These are phyloP conservation scores for Tylopilus plumbeoviolaceoides DNA, from an alignment of 768 basidiomycete genomes.

Conservation along the genomic window DNA sequence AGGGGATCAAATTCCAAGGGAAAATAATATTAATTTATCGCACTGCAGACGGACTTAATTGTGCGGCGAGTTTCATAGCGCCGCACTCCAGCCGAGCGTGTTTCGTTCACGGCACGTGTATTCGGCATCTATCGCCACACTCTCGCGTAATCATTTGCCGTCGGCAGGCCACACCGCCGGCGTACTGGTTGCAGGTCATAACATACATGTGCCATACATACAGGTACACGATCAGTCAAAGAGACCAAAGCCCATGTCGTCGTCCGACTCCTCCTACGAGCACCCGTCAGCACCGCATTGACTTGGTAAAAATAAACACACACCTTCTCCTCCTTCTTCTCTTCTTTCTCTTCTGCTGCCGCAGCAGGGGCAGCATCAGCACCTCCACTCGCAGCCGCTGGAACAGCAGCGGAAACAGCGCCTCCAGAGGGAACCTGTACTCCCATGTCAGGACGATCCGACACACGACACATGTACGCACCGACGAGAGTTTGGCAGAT, in stretches of 20 bases:
- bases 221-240: conserved; percentile 66
- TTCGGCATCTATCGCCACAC: conserved; percentile 17
- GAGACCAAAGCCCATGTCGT: conserved; percentile 99
- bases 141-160: conserved; percentile 19
- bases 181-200: neutral
- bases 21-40: conserved; percentile 5
- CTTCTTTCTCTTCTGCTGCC: conserved; percentile 76
- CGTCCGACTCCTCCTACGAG: conserved; percentile 85
- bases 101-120: conserved; percentile 3
- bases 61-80: neutral
- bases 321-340: conserved; percentile 84
- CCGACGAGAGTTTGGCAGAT: conserved; percentile 90
- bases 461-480: conserved; percentile 35
- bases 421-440: conserved; percentile 86
- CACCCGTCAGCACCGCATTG: neutral
- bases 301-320: conserved; percentile 18
- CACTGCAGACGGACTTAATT: neutral
- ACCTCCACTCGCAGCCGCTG: conserved; percentile 44
- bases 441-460: conserved; percentile 3
- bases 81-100: neutral
- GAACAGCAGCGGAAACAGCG: conserved; percentile 53
- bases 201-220: no score
- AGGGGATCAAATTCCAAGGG: conserved; percentile 5
- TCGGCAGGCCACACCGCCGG: conserved; percentile 26
- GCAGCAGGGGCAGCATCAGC: conserved; percentile 48